Conservation (phyloP, 1,139 yeast genomes). For the Yamadazyma epiphylla region DNA sequence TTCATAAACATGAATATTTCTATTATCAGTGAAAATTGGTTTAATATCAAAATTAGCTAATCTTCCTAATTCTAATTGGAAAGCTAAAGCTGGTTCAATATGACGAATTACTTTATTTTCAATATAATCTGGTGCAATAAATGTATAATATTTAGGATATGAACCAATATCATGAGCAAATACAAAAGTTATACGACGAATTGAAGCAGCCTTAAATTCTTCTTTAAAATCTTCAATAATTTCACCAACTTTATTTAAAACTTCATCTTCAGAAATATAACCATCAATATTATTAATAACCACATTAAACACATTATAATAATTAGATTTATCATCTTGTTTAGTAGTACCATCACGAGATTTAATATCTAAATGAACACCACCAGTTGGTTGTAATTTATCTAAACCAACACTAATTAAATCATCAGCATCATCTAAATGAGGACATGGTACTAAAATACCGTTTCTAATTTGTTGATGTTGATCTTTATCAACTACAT, state of each 20-base stretch:
- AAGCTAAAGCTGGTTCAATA: constrained; percentile 96
- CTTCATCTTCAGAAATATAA: constrained; percentile 65
- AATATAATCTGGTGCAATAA: constrained; percentile 77
- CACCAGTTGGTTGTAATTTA: constrained; percentile 51
- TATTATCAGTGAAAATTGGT: constrained; percentile 93
- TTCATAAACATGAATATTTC: constrained; percentile 95
- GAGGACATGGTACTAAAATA: constrained; percentile 76
- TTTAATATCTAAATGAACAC: constrained; percentile 17
- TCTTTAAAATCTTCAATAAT: constrained; percentile 66
- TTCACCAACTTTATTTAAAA: constrained; percentile 59
- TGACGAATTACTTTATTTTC: constrained; percentile 94
- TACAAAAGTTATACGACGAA: constrained; percentile 91
- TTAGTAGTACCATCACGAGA: constrained; percentile 24
- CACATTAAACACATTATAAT: constrained; percentile 78
- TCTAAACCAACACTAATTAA: constrained; percentile 74
- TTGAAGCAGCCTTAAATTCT: constrained; percentile 63
- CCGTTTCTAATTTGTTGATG: constrained; percentile 71
- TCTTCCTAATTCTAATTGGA: constrained; percentile 93
- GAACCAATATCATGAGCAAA: constrained; percentile 79
- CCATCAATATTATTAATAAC: constrained; percentile 74
- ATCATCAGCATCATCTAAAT: constrained; percentile 87
- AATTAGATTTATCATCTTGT: constrained; percentile 31
- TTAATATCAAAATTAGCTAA: constrained; percentile 90
- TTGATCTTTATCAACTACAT: constrained; percentile 64
- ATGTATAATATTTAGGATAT: constrained; percentile 94